phyloP scores from a whole-genome alignment of 2,329 filamentous ascomycete species.

The Chalaropsis ovoidea region DNA sequence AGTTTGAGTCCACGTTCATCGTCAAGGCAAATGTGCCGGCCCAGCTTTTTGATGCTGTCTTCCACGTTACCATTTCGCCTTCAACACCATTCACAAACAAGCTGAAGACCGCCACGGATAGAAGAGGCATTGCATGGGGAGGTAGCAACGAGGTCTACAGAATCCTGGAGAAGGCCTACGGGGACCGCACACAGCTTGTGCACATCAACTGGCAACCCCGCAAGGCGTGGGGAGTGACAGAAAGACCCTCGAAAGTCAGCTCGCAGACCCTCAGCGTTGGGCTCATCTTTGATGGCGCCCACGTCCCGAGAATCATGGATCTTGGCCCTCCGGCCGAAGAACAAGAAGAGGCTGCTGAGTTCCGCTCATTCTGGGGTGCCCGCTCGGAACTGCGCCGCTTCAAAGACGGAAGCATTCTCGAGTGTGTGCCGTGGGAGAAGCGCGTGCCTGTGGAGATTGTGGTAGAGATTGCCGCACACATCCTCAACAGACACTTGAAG shows the following conservation, averaged over 20 bases:
- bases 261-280: constrained; percentile 39
- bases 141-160: constrained; percentile 51
- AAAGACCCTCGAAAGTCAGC: constrained; percentile 20
- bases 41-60: constrained; percentile 45
- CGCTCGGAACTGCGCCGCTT: constrained; percentile 89
- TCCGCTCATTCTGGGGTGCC: constrained; percentile 88
- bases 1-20: constrained; percentile 81
- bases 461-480: constrained; percentile 67
- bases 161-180: constrained; percentile 59
- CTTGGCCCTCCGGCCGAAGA: constrained; percentile 80
- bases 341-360: constrained; percentile 68
- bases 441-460: constrained; percentile 55
- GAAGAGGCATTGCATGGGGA: constrained; percentile 37
- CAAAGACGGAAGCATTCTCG: constrained; percentile 86
- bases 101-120: constrained; percentile 25
- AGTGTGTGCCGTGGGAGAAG: constrained; percentile 78
- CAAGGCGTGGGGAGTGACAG: constrained; percentile 31
- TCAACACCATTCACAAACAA: constrained; percentile 31
- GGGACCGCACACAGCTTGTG: constrained; percentile 61
- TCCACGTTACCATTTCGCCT: constrained; percentile 32
- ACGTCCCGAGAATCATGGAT: constrained; percentile 68
- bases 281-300: constrained; percentile 61
- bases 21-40: constrained; percentile 45
- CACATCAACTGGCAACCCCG: constrained; percentile 41
- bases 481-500: constrained; percentile 60